Base-by-base conservation (phyloP, 2,329 filamentous ascomycete species). In the Aspergillus luchuensis region DNA sequence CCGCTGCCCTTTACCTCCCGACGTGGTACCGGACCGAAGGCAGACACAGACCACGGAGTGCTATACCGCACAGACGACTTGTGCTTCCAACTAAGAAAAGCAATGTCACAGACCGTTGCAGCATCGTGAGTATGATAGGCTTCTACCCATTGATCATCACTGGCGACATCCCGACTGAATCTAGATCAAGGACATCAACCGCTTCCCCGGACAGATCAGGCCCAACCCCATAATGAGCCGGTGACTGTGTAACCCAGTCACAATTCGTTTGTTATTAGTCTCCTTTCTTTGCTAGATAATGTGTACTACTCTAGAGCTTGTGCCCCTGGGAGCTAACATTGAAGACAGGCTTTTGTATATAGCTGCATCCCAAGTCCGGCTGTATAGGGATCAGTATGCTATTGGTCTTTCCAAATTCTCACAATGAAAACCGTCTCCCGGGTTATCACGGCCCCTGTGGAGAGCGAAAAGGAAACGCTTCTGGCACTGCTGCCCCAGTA, bases 401-500 rank as follows among this genome's bases (percentile, higher is more conserved):
- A 0, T 0, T 2, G 33, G 33, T 47, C 15, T n/a, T n/a, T 36
- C 15, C n/a, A 1, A 1, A 6, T 21, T 11, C 8, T 17, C 15
- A 25, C 25, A 11, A 56, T 56, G 53, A 56, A 47, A 28, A 15
- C 53, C 23, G 28, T 41, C 15, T 8, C 39, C n/a, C 38, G 60
- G n/a, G 45, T 54, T 13, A 25, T 41, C 33, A 62, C 62, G 59
- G 61, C 58, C 53, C 62, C 57, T 28, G 36, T 54, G 51, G 65
- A 63, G 52, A 54, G 54, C 49, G 63, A 63, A 45, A 66, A 64
- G 48, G 63, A 60, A 33, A 48, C 56, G 47, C 60, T 67, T n/a
- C 60, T 63, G 30, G 49, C 60, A 8, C 61, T 69, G 48, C 59
- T 74, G 36, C 62, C 60, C 49, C 60, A 70, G 19, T 65, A 70